phyloP scores from a whole-genome alignment of 306 rosid species.

The Cucumis sativus region Cucumber_9930_V3 NC_026658.2:13533501-13534000 shows the following conservation, averaged over 20 bases:
- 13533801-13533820: slow-evolving; percentile 78
- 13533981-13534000: not conserved
- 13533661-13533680: slow-evolving; percentile 81
- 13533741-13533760: slow-evolving; percentile 89
- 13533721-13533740: slow-evolving; percentile 95
- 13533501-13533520: not conserved
- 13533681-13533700: slow-evolving; percentile 76
- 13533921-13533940: slow-evolving; percentile 69
- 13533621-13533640: not conserved
- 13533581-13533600: not conserved
- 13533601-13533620: slow-evolving; percentile 12
- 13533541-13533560: not conserved
- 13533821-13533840: slow-evolving; percentile 57
- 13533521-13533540: not conserved
- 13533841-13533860: slow-evolving; percentile 75
- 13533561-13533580: not conserved
- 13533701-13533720: slow-evolving; percentile 84
- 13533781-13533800: slow-evolving; percentile 77
- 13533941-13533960: not conserved
- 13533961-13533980: not conserved
- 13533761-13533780: slow-evolving; percentile 78
- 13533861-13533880: slow-evolving; percentile 78
- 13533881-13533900: slow-evolving; percentile 95
- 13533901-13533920: slow-evolving; percentile 87
- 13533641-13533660: not conserved